Base-by-base conservation (phyloP, 768 basidiomycete species). In the Panellus pusillus region DNA sequence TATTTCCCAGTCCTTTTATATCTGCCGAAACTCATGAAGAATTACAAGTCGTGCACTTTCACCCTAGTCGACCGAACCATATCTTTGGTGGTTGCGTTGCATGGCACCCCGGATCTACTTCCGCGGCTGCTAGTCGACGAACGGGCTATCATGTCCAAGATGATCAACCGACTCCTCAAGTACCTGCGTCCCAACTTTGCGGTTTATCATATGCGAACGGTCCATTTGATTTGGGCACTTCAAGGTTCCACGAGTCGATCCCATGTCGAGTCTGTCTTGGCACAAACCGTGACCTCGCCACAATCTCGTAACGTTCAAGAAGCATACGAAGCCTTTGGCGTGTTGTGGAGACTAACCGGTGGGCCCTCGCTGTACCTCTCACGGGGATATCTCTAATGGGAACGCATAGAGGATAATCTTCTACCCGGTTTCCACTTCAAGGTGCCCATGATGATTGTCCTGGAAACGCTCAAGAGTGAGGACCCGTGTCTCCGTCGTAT, bases 291-390 rank as follows among this genome's bases (percentile, higher is more conserved):
- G 74, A 79, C 79, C 9, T 80, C 85, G 7, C 65, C 77, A 0
- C 77, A 83, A 29, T 69, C 73, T 7, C 64, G 65, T 2, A 74
- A 76, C 38, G 71, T 79, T 3, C 70, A 79, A 15, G 79, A 82
- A 17, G 81, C 84, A 1, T 91, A 86, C 64, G 90, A 96, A 60
- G 90, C 89, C 0, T 98, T 99, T 67, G 94, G 96, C 3, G 83
- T 91, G 4, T 72, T 99, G 6, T 99, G 96, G 96, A 80, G 93
- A 52, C 71, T 94, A 52, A 88, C 87, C 44, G 93, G 95, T 89
- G 44, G 55, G 77, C 63, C 38, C 14, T 44, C 13, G 43, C 39
- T 20, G 9, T 14, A 14, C 35, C 44, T 40, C 32, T n/a, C n/a
- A 19, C 9, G 19, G 4, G 27, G 13, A 40, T 14, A 18, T 53